Evolutionary conservation across 768 basidiomycete genomes (phyloP).

Genomic region (Pleurotus sapidus): DNA sequence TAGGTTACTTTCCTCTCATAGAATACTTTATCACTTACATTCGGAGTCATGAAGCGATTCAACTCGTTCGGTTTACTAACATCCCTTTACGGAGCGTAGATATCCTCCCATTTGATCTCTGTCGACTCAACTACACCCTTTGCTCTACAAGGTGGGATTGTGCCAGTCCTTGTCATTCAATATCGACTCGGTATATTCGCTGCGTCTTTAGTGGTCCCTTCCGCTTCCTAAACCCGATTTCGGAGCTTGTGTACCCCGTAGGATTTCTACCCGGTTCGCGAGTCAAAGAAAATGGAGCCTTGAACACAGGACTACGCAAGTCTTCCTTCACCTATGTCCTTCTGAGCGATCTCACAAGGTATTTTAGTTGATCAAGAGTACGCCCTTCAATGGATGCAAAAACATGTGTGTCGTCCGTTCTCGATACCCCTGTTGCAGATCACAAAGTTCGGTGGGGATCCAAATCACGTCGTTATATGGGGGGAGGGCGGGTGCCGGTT

Average conservation of each 20-base stretch:
- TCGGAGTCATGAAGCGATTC: no score
- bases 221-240: background rate
- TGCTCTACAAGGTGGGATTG: no score
- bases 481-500: constrained; percentile 31
- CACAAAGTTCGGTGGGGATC: constrained; percentile 56
- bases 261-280: constrained; percentile 2
- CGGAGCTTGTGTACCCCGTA: background rate
- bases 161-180: constrained; percentile 4
- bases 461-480: constrained; percentile 38
- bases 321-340: background rate
- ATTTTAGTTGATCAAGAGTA: constrained; percentile 16
- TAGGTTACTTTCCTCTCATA: no score
- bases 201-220: background rate
- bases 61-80: no score
- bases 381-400: constrained; percentile 42
- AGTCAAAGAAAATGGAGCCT: background rate
- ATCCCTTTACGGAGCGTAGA: no score
- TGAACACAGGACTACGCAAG: constrained; percentile 5
- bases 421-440: constrained; percentile 23
- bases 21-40: no score
- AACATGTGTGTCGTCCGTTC: constrained; percentile 24
- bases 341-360: constrained; percentile 1
- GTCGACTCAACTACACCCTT: no score
- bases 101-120: no score
- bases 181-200: constrained; percentile 1